phyloP scores from a whole-genome alignment of 768 basidiomycete genomes.

The Pleurotus giganteus region DNA sequence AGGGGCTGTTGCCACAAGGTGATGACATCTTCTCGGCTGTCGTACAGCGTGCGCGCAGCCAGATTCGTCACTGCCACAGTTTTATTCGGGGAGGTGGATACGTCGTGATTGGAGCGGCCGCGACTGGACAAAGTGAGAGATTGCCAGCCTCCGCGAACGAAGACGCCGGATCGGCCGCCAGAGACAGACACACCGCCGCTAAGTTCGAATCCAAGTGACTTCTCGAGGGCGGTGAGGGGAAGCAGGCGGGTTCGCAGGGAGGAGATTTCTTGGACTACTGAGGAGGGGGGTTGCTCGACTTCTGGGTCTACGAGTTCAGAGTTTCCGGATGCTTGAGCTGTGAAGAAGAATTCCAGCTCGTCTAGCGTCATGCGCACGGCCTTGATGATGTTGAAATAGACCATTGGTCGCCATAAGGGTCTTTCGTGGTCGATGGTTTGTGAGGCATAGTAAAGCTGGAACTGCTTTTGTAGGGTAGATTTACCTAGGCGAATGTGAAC shows the following conservation, averaged over 20 bases:
- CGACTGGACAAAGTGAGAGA: slow-evolving; percentile 42
- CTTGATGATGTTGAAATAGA: slow-evolving; percentile 83
- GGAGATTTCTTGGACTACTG: slow-evolving; percentile 40
- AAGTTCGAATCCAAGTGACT: slow-evolving; percentile 64
- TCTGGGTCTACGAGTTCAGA: slow-evolving; percentile 17
- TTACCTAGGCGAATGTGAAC: slow-evolving; percentile 48
- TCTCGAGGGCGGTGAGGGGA: slow-evolving; percentile 65
- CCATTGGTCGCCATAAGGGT: slow-evolving; percentile 73
- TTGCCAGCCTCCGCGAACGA: slow-evolving; percentile 75
- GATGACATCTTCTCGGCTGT: slow-evolving; percentile 49
- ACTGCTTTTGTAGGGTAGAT: slow-evolving; percentile 83
- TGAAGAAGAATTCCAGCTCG: slow-evolving; percentile 62
- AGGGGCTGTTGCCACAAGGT: slow-evolving; percentile 71
- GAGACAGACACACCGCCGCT: slow-evolving; percentile 61
- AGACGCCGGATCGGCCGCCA: slow-evolving; percentile 61
- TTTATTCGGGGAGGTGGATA: slow-evolving; percentile 17
- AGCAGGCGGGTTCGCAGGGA: slow-evolving; percentile 55
- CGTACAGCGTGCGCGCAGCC: slow-evolving; percentile 54
- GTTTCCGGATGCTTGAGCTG: slow-evolving; percentile 22
- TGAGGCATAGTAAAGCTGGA: slow-evolving; percentile 78
- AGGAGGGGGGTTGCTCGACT: slow-evolving; percentile 18
- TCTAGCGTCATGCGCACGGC: slow-evolving; percentile 73
- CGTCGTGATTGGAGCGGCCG: slow-evolving; percentile 34
- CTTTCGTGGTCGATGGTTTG: slow-evolving; percentile 68
- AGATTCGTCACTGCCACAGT: slow-evolving; percentile 45